These are phyloP conservation scores for cucumber (Cucumis sativus) DNA, from an alignment of 306 rosid genomes.

Conservation along the genomic window Cucumber_9930_V3 NC_026656.2:15200501-15201000, in stretches of 20 bases:
- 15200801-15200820: slow-evolving; percentile 94
- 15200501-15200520: background rate
- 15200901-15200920: background rate
- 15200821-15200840: slow-evolving; percentile 73
- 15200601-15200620: background rate
- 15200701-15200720: slow-evolving; percentile 35
- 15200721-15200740: slow-evolving; percentile 97
- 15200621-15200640: background rate
- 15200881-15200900: slow-evolving; percentile 9
- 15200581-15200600: background rate
- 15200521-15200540: background rate
- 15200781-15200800: slow-evolving; percentile 90
- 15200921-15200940: background rate
- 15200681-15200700: slow-evolving; percentile 6
- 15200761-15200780: slow-evolving; percentile 90
- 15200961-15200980: slow-evolving; percentile 19
- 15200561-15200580: background rate
- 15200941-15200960: background rate
- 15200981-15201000: slow-evolving; percentile 98
- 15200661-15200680: slow-evolving; percentile 10
- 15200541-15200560: background rate
- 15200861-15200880: slow-evolving; percentile 62
- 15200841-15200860: slow-evolving; percentile 75
- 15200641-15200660: background rate
- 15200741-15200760: slow-evolving; percentile 95